A percentile compares a stretch with the other conserved stretches of the same genome.
Conservation (phyloP, 2,329 filamentous ascomycete species). For the Madurella mycetomatis region DNA sequence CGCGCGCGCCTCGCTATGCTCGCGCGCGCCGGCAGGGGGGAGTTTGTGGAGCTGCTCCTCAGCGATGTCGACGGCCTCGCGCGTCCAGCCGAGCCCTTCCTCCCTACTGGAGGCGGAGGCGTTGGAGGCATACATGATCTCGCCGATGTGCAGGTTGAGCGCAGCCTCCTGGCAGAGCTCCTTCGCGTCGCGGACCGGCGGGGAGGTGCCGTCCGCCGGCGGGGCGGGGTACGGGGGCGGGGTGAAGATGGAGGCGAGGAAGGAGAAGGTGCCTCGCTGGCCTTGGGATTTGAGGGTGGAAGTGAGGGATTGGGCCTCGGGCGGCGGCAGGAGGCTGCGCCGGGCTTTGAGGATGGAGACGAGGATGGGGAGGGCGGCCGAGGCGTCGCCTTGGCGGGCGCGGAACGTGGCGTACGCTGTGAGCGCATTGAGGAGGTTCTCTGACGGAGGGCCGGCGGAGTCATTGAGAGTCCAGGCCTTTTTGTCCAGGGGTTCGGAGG, state of each 20-base stretch:
- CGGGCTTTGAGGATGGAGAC: conserved; percentile 79
- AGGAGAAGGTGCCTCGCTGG: conserved; percentile 1
- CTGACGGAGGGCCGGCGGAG: conserved; percentile 54
- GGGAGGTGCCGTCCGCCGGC: conserved; percentile 63
- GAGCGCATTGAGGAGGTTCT: conserved; percentile 68
- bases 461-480: conserved; percentile 62
- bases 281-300: conserved; percentile 16
- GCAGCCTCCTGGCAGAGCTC: conserved; percentile 81
- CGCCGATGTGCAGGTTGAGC: conserved; percentile 84
- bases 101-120: conserved; percentile 47
- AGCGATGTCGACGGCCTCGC: conserved; percentile 77
- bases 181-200: conserved; percentile 58
- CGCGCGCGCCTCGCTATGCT: conserved; percentile 42
- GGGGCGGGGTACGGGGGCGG: conserved; percentile 65
- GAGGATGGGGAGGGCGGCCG: conserved; percentile 74
- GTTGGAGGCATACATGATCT: conserved; percentile 73
- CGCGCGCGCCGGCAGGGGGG: conserved; percentile 25
- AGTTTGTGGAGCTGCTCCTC: conserved; percentile 60
- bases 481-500: conserved; percentile 45
- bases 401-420: conserved; percentile 76
- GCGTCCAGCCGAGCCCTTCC: conserved; percentile 81
- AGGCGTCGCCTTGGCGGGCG: conserved; percentile 63
- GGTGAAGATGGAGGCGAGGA: conserved; percentile 30
- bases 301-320: conserved; percentile 24
- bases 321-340: conserved; percentile 48